phyloP scores from a whole-genome alignment of 1,139 yeast genomes.

The Kluyveromyces sp. region DNA sequence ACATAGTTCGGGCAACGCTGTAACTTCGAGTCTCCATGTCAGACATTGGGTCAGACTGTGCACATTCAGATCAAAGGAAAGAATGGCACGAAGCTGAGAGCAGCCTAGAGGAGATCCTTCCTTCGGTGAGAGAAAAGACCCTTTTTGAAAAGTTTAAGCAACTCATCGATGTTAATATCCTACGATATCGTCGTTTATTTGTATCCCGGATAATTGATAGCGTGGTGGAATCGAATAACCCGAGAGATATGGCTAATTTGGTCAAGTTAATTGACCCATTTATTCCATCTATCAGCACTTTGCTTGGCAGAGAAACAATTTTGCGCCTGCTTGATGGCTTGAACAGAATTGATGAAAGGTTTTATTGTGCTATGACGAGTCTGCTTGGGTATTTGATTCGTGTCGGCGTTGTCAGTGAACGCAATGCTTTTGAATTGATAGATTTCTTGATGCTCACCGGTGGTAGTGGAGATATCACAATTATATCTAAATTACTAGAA shows the following conservation, averaged over 20 bases:
- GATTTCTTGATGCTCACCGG: constrained; percentile 51
- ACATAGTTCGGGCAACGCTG: no score
- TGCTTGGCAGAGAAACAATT: constrained; percentile 48
- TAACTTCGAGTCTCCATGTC: no score
- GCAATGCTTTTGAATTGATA: constrained; percentile 56
- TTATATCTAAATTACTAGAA: constrained; percentile 40
- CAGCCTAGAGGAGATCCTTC: constrained; percentile 10
- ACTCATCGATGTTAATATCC: constrained; percentile 17
- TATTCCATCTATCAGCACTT: constrained; percentile 62
- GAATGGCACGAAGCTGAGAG: neutral
- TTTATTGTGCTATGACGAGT: constrained; percentile 38
- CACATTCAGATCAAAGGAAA: neutral
- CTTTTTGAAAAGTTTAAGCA: constrained; percentile 11
- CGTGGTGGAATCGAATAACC: constrained; percentile 9
- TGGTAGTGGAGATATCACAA: constrained; percentile 46
- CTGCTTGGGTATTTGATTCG: constrained; percentile 62
- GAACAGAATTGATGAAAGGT: constrained; percentile 40
- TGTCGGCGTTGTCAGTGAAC: constrained; percentile 58
- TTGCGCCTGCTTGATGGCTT: constrained; percentile 54
- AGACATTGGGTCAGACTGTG: no score
- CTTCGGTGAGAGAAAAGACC: constrained; percentile 9
- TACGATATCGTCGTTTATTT: constrained; percentile 13
- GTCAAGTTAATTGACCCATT: constrained; percentile 58
- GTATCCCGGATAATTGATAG: constrained; percentile 11
- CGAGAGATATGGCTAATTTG: constrained; percentile 48